phyloP scores from a whole-genome alignment of 2,329 filamentous ascomycete species.

The Hymenoscyphus linearis region DNA sequence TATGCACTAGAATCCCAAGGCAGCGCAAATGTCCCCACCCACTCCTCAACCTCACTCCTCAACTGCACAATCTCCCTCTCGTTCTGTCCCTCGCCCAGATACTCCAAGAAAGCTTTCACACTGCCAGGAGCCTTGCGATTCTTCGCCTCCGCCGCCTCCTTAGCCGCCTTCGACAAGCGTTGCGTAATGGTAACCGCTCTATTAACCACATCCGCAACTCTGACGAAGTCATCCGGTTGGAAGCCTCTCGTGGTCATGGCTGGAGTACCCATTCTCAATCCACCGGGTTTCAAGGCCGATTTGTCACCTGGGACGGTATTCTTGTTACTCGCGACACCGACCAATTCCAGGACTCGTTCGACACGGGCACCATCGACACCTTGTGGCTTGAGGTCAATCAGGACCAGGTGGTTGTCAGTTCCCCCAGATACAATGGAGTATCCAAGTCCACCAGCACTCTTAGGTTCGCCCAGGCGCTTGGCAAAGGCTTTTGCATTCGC shows the following conservation, averaged over 20 bases:
- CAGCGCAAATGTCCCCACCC: conserved; percentile 69
- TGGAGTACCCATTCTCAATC: conserved; percentile 88
- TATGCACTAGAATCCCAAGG: conserved; percentile 50
- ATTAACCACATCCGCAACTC: conserved; percentile 81
- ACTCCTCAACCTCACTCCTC: conserved; percentile 69
- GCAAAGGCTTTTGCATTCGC: conserved; percentile 88
- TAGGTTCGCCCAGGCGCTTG: conserved; percentile 52
- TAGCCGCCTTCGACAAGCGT: conserved; percentile 67
- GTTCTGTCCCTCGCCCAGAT: conserved; percentile 61
- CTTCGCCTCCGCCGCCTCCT: conserved; percentile 61
- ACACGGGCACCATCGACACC: conserved; percentile 83
- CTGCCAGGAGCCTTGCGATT: conserved; percentile 61
- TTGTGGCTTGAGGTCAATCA: conserved; percentile 86
- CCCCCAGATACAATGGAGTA: conserved; percentile 91
- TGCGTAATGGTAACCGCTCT: conserved; percentile 74
- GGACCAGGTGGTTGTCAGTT: conserved; percentile 94
- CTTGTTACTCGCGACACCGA: conserved; percentile 97
- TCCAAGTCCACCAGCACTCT: conserved; percentile 71
- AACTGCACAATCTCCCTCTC: conserved; percentile 68
- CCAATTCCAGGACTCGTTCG: conserved; percentile 83
- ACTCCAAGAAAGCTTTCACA: conserved; percentile 63
- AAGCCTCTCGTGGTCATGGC: conserved; percentile 99
- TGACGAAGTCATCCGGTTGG: conserved; percentile 77
- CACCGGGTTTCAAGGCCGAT: conserved; percentile 87
- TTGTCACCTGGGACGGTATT: conserved; percentile 96